These are phyloP conservation scores for Calonectria crousiana DNA, from an alignment of 2,329 filamentous ascomycete genomes.

Conservation along the genomic window DNA sequence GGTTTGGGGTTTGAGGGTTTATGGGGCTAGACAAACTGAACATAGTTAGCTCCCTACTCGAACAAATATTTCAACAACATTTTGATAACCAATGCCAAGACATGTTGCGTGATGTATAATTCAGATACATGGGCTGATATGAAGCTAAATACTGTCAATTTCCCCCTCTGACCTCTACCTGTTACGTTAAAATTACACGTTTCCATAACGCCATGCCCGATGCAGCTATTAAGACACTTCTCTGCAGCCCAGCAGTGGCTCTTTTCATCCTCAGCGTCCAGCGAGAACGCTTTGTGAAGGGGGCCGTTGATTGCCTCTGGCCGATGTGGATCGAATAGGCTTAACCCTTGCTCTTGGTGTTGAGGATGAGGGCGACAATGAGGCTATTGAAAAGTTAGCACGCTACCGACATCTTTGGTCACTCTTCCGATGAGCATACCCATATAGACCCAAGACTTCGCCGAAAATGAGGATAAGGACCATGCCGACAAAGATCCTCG, in stretches of 20 bases:
- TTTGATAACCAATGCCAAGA: neutral
- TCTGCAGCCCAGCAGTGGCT: constrained; percentile 37
- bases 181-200: constrained; percentile 51
- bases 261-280: constrained; percentile 29
- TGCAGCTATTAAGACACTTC: constrained; percentile 50
- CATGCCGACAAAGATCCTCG: constrained; percentile 97
- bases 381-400: constrained; percentile 65
- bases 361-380: constrained; percentile 93
- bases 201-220: constrained; percentile 54
- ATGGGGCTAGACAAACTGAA: constrained; percentile 23
- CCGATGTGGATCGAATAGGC: neutral
- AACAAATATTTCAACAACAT: constrained; percentile 27
- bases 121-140: constrained; percentile 21
- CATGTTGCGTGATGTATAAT: constrained; percentile 24
- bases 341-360: constrained; percentile 82
- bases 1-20: constrained; percentile 13
- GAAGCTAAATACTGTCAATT: constrained; percentile 40
- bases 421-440: constrained; percentile 68
- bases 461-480: constrained; percentile 98
- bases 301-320: constrained; percentile 15
- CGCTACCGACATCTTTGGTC: neutral
- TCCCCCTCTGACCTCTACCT: constrained; percentile 44
- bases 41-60: constrained; percentile 33
- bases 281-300: constrained; percentile 16
- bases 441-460: constrained; percentile 96